Conservation (phyloP, 345 rosid species). For the Diplotaxis tenuifolia region DNA sequence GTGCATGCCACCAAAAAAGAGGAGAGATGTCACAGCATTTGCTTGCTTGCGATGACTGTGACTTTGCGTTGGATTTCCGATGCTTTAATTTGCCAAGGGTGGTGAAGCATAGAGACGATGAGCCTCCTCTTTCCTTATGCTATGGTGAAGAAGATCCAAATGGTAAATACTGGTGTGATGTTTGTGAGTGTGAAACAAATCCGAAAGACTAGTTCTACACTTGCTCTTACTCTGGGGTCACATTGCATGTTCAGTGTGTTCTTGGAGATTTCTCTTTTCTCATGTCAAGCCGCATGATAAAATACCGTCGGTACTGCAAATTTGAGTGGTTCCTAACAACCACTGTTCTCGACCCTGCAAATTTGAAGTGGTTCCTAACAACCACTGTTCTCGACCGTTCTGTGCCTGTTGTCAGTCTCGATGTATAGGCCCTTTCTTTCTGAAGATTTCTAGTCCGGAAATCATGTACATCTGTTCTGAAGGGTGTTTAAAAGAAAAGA, state of each 20-base stretch:
- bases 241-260: not conserved
- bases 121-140: not conserved
- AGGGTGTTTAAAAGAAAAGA: not conserved
- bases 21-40: not conserved
- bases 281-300: not conserved
- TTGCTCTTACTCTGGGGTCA: not conserved
- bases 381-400: not conserved
- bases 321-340: too few relatives aligned
- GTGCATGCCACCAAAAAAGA: not conserved
- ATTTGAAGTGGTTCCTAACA: not conserved
- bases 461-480: not conserved
- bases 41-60: not conserved
- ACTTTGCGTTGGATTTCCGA: not conserved
- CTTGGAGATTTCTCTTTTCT: not conserved
- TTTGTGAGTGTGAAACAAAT: not conserved
- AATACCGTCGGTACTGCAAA: not conserved
- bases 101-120: not conserved
- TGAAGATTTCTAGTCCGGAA: not conserved
- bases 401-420: not conserved
- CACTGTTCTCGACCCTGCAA: too few relatives aligned
- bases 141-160: not conserved
- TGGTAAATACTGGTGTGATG: not conserved
- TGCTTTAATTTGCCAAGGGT: not conserved
- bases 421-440: conserved; percentile 1
- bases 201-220: not conserved